These are phyloP conservation scores for Syzygium aromaticum DNA, from an alignment of 345 rosid genomes.

Conservation along the genomic window DNA sequence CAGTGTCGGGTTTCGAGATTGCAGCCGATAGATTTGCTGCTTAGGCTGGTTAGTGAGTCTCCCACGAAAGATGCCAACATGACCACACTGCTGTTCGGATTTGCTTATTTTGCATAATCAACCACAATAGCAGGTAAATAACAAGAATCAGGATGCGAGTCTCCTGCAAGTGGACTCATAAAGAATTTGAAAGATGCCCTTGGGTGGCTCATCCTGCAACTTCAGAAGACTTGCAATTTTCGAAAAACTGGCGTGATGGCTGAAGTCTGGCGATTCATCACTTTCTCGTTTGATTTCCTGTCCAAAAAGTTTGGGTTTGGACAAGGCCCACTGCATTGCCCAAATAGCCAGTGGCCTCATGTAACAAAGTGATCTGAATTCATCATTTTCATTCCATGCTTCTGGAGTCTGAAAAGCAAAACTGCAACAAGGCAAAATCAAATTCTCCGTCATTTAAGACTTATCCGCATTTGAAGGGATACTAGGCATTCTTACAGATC, in stretches of 20 bases:
- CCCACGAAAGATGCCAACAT: neutral
- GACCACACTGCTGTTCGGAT: neutral
- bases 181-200: conserved; percentile 41
- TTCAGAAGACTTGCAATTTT: conserved; percentile 63
- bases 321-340: conserved; percentile 96
- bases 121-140: neutral
- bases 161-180: conserved; percentile 65
- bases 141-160: conserved; percentile 8
- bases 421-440: conserved; percentile 16
- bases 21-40: neutral
- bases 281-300: conserved; percentile 15
- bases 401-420: conserved; percentile 92
- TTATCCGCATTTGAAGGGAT: neutral
- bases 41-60: neutral
- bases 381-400: conserved; percentile 60
- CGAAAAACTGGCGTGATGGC: conserved; percentile 43
- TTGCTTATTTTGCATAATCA: neutral
- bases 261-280: conserved; percentile 16
- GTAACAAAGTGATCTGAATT: conserved; percentile 58
- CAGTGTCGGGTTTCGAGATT: neutral
- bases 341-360: conserved; percentile 94
- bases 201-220: conserved; percentile 26
- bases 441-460: neutral
- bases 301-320: conserved; percentile 24
- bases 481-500: neutral